Evolutionary conservation across 495 filamentous ascomycete species (phyloP).

Genomic region (Hyaloscypha finlandica): DNA sequence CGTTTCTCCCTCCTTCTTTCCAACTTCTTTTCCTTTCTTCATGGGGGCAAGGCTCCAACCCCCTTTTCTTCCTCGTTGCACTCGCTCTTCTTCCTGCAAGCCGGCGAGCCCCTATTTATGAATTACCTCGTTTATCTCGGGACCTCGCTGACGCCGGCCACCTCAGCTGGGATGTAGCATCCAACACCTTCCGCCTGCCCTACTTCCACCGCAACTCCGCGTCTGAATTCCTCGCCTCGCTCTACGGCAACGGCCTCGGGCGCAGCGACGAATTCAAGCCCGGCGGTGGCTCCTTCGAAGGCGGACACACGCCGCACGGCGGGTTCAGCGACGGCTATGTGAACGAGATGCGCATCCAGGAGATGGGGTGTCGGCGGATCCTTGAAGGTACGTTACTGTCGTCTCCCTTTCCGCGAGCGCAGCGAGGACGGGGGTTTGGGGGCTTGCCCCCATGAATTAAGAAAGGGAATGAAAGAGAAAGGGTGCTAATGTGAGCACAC

Average conservation of each 20-base stretch:
- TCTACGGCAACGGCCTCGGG: conserved; percentile 54
- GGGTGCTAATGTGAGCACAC: background rate
- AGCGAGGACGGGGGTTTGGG: too few species aligned
- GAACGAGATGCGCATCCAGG: conserved; percentile 41
- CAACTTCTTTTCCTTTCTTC: background rate
- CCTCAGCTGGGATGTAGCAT: conserved; percentile 65
- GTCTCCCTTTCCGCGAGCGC: too few species aligned
- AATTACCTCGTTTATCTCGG: too few species aligned
- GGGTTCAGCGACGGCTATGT: conserved; percentile 56
- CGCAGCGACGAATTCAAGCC: conserved; percentile 57
- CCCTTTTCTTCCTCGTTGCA: too few species aligned
- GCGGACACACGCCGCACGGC: conserved; percentile 59
- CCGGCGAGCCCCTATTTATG: too few species aligned
- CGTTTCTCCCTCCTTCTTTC: background rate
- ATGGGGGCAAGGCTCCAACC: too few species aligned
- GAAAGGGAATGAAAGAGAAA: too few species aligned
- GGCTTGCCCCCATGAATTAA: too few species aligned
- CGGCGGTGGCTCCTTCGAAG: conserved; percentile 58
- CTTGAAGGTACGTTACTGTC: conserved; percentile 39
- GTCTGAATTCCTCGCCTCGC: conserved; percentile 57
- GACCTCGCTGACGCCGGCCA: background rate
- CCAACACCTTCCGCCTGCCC: conserved; percentile 80
- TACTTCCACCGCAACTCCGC: conserved; percentile 81
- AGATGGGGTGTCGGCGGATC: conserved; percentile 41
- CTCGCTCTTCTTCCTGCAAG: too few species aligned